These are phyloP conservation scores for Myxozyma nipponensis DNA, from an alignment of 805 yeast species.

Conservation along the genomic window DNA sequence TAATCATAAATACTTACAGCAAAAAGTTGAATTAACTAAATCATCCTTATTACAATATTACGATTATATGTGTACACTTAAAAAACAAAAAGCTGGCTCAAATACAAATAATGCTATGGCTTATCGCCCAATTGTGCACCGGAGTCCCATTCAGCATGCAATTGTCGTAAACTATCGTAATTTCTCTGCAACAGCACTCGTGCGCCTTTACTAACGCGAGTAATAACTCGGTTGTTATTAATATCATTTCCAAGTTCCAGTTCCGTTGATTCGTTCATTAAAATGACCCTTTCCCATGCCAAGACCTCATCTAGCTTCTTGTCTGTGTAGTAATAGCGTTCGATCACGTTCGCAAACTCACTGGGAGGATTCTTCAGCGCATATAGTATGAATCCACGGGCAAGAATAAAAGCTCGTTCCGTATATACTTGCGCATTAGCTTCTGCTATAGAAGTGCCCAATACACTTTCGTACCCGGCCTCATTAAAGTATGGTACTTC, in stretches of 20 bases:
- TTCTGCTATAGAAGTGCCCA: conserved; percentile 17
- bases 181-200: conserved; percentile 11
- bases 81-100: not conserved
- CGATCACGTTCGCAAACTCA: conserved; percentile 18
- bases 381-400: conserved; percentile 23
- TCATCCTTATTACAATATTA: too few species aligned
- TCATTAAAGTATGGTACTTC: conserved; percentile 25
- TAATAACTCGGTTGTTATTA: not conserved
- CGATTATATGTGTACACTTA: too few species aligned
- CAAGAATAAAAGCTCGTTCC: conserved; percentile 23
- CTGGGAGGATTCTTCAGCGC: conserved; percentile 12
- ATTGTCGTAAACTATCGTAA: conserved; percentile 5
- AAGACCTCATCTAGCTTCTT: conserved; percentile 5
- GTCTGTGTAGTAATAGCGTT: conserved; percentile 8
- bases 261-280: conserved; percentile 3
- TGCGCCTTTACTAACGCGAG: conserved; percentile 21
- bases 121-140: not conserved
- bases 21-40: too few species aligned
- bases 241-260: not conserved
- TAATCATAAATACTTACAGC: too few species aligned
- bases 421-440: conserved; percentile 21
- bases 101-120: not conserved
- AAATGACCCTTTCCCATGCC: conserved; percentile 20
- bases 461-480: conserved; percentile 26
- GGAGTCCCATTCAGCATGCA: not conserved